Evolutionary conservation across 2,329 filamentous ascomycete species (phyloP), one percentile per base, ranked within the genome.

Genomic region (Coleophoma eucalyptorum): DNA sequence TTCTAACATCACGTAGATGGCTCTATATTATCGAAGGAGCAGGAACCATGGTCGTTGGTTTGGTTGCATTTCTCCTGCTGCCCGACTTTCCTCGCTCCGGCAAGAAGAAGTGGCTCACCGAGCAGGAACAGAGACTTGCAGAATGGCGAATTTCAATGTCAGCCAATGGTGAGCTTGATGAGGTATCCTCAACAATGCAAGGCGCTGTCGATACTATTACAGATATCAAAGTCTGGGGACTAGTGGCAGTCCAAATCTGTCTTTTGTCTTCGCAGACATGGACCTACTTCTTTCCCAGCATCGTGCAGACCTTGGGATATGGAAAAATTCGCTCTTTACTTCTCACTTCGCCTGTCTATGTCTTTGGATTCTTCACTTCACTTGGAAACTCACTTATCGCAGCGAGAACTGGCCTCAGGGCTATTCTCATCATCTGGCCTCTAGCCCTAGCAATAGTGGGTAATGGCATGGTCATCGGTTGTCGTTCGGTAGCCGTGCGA

Each of bases 111-210:
- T 75, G 74, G 59, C 67, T 77, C 37, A 73, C 65, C 0, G 63
- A 67, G 2, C 67, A 72, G 33, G 70, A 76, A 49, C 68, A 71
- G 18, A 64, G 68, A 11, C 62, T 72, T 12, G 70, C 70, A 3
- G 68, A 72, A 15, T 84, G 79, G 79, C 67, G 81, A 6, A 66
- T 85, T 1, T 75, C 82, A 11, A 57, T 78, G 82, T 58, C 31
- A n/a, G 82, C 84, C 59, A 78, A 83, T 26, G 81, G 81, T 12
- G 73, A 83, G 59, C 80, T 82, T 51, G 83, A 86, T 59, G 81
- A 77, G 78, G 68, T 74, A 20, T 74, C 73, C 44, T 75, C 70
- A 53, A 68, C 65, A 76, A 31, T 81, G 81, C 0, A 43, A 21
- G 16, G 70, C 69, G 54, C 34, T 40, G 20, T 33, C 11, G 21